Percentiles rank a stretch among this genome's conserved stretches.
Conservation (phyloP, 208 protist genomes). For the Trypanosoma cruzi region DNA sequence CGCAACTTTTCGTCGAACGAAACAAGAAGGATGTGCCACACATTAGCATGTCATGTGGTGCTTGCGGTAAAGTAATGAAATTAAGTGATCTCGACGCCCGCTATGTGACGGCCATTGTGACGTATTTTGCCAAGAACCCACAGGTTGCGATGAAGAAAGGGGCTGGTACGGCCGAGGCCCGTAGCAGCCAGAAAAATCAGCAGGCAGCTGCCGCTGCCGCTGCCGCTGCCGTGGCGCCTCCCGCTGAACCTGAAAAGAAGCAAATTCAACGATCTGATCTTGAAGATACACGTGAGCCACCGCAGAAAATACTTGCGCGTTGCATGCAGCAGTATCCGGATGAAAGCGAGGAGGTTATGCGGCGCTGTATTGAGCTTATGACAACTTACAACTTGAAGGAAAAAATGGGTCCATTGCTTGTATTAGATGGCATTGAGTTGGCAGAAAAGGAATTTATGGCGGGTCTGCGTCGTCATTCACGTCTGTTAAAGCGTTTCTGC, state of each 20-base stretch:
- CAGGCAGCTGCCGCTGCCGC: constrained; percentile 30
- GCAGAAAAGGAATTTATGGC: constrained; percentile 45
- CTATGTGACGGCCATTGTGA: constrained; percentile 53
- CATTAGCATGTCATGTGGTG: constrained; percentile 69
- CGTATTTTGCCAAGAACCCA: constrained; percentile 80
- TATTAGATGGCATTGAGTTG: constrained; percentile 51
- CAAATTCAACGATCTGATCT: constrained; percentile 32
- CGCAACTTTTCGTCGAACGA: constrained; percentile 49
- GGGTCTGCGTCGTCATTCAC: constrained; percentile 49
- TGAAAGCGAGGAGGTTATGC: constrained; percentile 30
- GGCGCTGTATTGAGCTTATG: constrained; percentile 60
- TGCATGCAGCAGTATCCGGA: constrained; percentile 40
- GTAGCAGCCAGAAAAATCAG: constrained; percentile 26
- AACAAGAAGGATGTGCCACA: constrained; percentile 44
- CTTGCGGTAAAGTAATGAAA: constrained; percentile 64
- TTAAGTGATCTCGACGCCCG: constrained; percentile 43
- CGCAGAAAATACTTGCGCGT: constrained; percentile 35
- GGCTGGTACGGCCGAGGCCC: constrained; percentile 28
- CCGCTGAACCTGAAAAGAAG: constrained; percentile 12
- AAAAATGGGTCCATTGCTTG: constrained; percentile 47
- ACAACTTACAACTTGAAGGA: constrained; percentile 76
- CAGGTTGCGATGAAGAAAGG: constrained; percentile 39
- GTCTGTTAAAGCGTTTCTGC: constrained; percentile 65
- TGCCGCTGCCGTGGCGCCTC: constrained; percentile 17
- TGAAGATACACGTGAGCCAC: constrained; percentile 31